Percentiles rank a stretch among this genome's conserved stretches.
Evolutionary conservation across 805 yeast species (phyloP).

Genomic region (Ogataea neopini): DNA sequence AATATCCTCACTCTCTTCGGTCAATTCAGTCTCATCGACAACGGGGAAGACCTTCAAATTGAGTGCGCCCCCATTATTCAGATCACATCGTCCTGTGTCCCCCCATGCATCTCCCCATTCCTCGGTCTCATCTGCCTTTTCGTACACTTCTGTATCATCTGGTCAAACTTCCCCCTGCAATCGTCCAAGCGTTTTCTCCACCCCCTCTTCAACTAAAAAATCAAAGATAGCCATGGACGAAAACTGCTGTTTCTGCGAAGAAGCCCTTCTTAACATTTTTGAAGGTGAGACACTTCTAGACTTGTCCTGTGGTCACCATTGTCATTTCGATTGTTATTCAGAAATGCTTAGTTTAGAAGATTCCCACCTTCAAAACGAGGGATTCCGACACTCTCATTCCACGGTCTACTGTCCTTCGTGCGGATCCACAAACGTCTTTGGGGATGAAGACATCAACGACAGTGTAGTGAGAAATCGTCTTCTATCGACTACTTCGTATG

Average conservation of each 20-base stretch:
- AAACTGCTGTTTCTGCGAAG: constrained; percentile 47
- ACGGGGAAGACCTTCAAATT: constrained; percentile 9
- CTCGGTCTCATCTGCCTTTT: constrained; percentile 15
- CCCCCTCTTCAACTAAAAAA: constrained; percentile 8
- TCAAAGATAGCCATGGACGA: constrained; percentile 15
- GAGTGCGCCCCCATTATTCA: constrained; percentile 14
- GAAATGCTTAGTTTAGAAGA: constrained; percentile 24
- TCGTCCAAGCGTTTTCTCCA: constrained; percentile 12
- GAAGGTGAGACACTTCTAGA: constrained; percentile 45
- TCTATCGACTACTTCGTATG: constrained; percentile 7
- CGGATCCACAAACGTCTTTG: constrained; percentile 15
- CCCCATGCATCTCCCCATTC: constrained; percentile 15
- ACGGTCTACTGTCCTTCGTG: constrained; percentile 23
- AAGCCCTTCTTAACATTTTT: constrained; percentile 39
- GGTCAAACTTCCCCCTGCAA: constrained; percentile 18
- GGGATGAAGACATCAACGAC: constrained; percentile 20
- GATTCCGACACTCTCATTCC: background rate
- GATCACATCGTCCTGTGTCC: too few species aligned
- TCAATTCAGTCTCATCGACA: constrained; percentile 7
- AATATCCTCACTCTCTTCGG: background rate
- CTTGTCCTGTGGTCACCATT: constrained; percentile 43
- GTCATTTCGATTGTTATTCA: constrained; percentile 46
- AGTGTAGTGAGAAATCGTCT: constrained; percentile 16
- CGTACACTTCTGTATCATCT: constrained; percentile 16
- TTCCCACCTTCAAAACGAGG: constrained; percentile 3